Base-by-base conservation (phyloP, 1,284 basidiomycete species). In the Puccinia hordei region DNA sequence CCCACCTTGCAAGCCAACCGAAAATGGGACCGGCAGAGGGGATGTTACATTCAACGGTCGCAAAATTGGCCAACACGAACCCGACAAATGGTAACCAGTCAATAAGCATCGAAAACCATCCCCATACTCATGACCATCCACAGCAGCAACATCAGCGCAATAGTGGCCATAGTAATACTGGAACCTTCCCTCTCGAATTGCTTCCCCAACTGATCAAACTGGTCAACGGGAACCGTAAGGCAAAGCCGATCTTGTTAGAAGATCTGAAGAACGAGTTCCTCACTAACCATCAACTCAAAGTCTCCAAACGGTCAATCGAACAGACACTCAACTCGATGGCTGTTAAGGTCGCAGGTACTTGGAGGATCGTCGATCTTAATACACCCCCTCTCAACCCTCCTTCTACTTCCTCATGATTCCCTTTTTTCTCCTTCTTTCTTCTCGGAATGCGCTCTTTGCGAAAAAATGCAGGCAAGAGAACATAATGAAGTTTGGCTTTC, bases 241-340 rank as follows among this genome's bases (percentile, higher is more conserved):
- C 75, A 1, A 78, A 78, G 53, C 63, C 65, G 10, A 55, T 78
- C 24, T 46, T 78, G 24, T 4, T 78, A 10, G 75, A 78, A 69
- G 75, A 78, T 30, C 30, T 78, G 4, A 78, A 53, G 65, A 51
- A 55, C 13, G 65, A 44, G 33, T 78, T 78, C 51, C n/a, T 69
- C 2, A 15, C 10, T 6, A 57, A 53, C 19, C 46, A 71, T 71
- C 68, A 24, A n/a, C 51, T 53, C 9, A 78, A 78, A 46, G 35
- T 78, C 27, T 69, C 51, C 12, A 78, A 78, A 69, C 24, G 59
- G 33, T 68, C 66, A n/a, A 78, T 78, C 53, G 75, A 78, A 69
- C 63, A 78, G 41, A 69, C 51, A 10, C 49, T 69, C 12, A 59
- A 46, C 12, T 44, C 53, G 33, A 57, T 78, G 4, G 75, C 65